Base-by-base conservation (phyloP, 202 grass and related monocot genomes). In the Carex sylvatica region DNA sequence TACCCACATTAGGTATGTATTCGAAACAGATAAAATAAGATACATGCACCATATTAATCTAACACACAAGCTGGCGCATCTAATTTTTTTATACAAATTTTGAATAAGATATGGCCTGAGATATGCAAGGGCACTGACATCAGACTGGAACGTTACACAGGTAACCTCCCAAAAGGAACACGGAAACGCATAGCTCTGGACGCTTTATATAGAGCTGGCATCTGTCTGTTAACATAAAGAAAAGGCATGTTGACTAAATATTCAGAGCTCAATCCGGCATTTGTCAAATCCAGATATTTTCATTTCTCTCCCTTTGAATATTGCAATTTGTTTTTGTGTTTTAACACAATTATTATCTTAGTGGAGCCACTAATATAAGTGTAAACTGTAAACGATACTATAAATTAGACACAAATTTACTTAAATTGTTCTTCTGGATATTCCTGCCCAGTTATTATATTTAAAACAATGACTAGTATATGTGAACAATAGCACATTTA, bases 341-440 rank as follows among this genome's bases (percentile, higher is more conserved):
- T 47, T 22, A 22, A 6, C 8, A 18, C 33, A 46, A 71, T 20
- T 46, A 44, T 71, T 46, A 18, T 20, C 9, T 47, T 19, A 47
- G 38, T 13, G 18, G n/a, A 71, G n/a, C 68, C 44, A 42, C 26
- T n/a, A 71, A 11, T 71, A 47, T 40, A 68, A 33, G 6, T 22
- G n/a, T 63, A 62, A 62, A 62, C 60, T 60, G n/a, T 63, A 62
- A 62, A 62, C 60, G 9, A 40, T 42, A 42, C 10, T 42, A 19
- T 71, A 71, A 71, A 46, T 20, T 69, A 38, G 9, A 23, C 14
- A 36, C 64, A 67, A 67, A 23, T 46, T 51, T 73, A 73, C 70
- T 73, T 20, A 73, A 49, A 23, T 51, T 73, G 28, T 73, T 73
- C 20, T 73, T 73, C 70, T 7, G 70, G 10, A 73, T 26, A 51